Conservation (phyloP, 805 yeast genomes). For the Hanseniaspora vineae region DNA sequence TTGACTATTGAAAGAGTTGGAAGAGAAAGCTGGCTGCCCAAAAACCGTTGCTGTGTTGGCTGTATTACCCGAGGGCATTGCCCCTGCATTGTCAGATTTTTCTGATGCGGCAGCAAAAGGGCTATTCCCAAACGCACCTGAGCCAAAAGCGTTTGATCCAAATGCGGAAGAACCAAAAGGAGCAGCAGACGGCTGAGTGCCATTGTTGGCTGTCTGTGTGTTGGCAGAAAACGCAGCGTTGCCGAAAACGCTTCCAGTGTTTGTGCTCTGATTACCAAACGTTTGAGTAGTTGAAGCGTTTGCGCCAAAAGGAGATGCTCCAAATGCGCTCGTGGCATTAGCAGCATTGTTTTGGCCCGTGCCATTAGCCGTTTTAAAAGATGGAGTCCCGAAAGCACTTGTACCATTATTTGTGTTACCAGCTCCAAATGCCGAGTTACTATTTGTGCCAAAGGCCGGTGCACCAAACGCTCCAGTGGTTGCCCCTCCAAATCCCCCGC, state of each 20-base stretch:
- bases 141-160: slow-evolving; percentile 1
- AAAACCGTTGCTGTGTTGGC: no score
- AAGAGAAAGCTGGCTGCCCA: no score
- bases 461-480: slow-evolving; percentile 13
- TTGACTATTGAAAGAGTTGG: no score
- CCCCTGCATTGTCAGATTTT: background rate
- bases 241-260: slow-evolving; percentile 9
- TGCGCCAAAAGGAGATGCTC: slow-evolving; percentile 13
- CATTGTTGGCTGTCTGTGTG: background rate
- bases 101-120: slow-evolving; percentile 5
- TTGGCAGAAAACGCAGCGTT: slow-evolving; percentile 10
- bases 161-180: slow-evolving; percentile 1
- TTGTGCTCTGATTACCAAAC: slow-evolving; percentile 5
- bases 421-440: background rate
- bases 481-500: slow-evolving; percentile 9
- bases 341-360: slow-evolving; percentile 1
- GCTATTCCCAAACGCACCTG: background rate
- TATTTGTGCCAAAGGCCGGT: slow-evolving; percentile 8
- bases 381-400: slow-evolving; percentile 15
- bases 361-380: slow-evolving; percentile 10
- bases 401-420: background rate
- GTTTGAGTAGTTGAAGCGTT: slow-evolving; percentile 12
- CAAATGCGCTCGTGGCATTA: slow-evolving; percentile 8
- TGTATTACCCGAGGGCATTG: background rate
- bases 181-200: background rate